These are phyloP conservation scores for Linnemannia elongata DNA, from an alignment of 192 early-diverging fungal genomes.

Conservation along the genomic window DNA sequence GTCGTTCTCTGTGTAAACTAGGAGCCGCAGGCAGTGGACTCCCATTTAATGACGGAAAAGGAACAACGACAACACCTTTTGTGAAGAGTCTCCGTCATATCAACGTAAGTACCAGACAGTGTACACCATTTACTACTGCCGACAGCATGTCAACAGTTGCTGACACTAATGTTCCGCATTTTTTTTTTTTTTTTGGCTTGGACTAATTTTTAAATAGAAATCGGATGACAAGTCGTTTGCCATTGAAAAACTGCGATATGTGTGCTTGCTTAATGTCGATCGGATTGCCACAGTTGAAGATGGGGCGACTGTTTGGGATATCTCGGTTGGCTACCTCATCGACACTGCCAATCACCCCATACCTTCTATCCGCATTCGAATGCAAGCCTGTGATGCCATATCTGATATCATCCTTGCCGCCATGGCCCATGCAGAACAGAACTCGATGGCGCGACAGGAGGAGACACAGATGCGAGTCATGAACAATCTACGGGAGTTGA, in stretches of 20 bases:
- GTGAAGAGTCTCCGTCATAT: constrained; percentile 47
- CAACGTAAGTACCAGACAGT: constrained; percentile 42
- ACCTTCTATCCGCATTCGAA: constrained; percentile 67
- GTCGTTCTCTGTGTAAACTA: constrained; percentile 75
- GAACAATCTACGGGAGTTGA: constrained; percentile 71
- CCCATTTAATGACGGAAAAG: constrained; percentile 56
- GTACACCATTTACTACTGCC: neutral
- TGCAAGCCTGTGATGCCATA: constrained; percentile 83
- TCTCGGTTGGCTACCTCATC: constrained; percentile 80
- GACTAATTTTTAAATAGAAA: constrained; percentile 62
- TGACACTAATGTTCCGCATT: neutral
- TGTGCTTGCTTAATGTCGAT: constrained; percentile 70
- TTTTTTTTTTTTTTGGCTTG: neutral
- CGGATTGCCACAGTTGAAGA: constrained; percentile 60
- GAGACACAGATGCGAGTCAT: constrained; percentile 77
- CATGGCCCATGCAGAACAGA: constrained; percentile 73
- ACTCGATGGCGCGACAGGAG: constrained; percentile 74
- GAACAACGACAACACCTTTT: constrained; percentile 41
- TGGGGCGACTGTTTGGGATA: constrained; percentile 67
- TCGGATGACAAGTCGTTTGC: constrained; percentile 84
- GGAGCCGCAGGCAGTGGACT: constrained; percentile 66
- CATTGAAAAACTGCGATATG: constrained; percentile 77
- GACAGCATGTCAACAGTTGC: no score
- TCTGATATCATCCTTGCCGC: constrained; percentile 81
- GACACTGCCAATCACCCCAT: constrained; percentile 78